A percentile compares a stretch with the other conserved stretches of the same genome.
Conservation (phyloP, 257 asterid species). For the Marsdenia floribunda region DNA sequence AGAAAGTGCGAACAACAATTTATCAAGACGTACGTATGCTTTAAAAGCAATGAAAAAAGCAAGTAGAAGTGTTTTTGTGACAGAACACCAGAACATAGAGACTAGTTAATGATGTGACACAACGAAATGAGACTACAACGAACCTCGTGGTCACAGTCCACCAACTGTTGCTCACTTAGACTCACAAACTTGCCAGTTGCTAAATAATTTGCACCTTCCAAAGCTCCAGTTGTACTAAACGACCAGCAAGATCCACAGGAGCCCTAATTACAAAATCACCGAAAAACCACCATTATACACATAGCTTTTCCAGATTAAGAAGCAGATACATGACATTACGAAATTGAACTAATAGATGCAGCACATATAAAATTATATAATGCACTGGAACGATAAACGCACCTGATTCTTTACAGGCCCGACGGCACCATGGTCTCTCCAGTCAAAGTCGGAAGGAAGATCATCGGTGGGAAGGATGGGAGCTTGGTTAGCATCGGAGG, state of each 20-base stretch:
- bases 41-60: not conserved
- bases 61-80: not conserved
- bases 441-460: slow-evolving; percentile 69
- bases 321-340: not conserved
- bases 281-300: not conserved
- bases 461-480: slow-evolving; percentile 71
- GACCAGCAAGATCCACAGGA: slow-evolving; percentile 95
- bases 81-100: not conserved
- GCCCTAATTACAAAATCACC: slow-evolving; percentile 40
- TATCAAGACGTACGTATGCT: not conserved
- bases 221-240: slow-evolving; percentile 80
- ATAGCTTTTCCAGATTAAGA: not conserved
- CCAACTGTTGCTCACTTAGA: slow-evolving; percentile 93
- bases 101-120: too few species aligned
- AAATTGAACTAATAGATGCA: not conserved
- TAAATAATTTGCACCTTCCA: slow-evolving; percentile 81
- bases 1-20: not conserved
- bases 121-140: slow-evolving; percentile 11
- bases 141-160: slow-evolving; percentile 93
- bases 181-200: slow-evolving; percentile 79
- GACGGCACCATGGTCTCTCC: slow-evolving; percentile 89
- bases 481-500: slow-evolving; percentile 68
- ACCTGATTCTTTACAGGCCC: slow-evolving; percentile 85
- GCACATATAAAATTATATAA: not conserved
- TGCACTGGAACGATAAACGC: not conserved